phyloP scores from a whole-genome alignment of 306 rosid species.

The Trifolium fragiferum region DNA sequence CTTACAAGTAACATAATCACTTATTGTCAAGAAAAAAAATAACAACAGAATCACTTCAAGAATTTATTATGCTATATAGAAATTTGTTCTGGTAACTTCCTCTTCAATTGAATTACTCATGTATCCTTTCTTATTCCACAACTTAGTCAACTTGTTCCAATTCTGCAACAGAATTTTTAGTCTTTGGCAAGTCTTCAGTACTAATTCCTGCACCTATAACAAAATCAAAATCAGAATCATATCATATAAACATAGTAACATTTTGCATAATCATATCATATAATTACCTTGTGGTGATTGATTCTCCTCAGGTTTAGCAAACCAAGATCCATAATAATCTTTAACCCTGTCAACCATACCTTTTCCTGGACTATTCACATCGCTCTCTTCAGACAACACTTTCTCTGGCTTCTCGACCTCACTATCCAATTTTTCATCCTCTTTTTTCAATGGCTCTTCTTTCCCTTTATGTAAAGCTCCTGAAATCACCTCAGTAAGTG shows the following conservation, averaged over 20 bases:
- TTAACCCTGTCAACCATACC: constrained; percentile 52
- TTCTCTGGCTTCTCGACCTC: constrained; percentile 24
- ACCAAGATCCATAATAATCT: constrained; percentile 64
- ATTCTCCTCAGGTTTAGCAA: constrained; percentile 49
- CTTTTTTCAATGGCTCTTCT: constrained; percentile 34
- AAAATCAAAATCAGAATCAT: constrained; percentile 24
- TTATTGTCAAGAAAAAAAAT: too few relatives aligned
- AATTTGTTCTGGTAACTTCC: background rate
- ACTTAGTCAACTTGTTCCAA: constrained; percentile 2
- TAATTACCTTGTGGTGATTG: constrained; percentile 54
- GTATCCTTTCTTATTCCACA: constrained; percentile 30
- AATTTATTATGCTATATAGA: background rate
- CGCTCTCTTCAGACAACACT: constrained; percentile 24
- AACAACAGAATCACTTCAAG: background rate
- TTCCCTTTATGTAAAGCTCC: constrained; percentile 40
- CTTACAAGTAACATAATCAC: background rate
- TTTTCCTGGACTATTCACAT: constrained; percentile 40
- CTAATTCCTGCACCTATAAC: constrained; percentile 40
- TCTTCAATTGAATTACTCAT: constrained; percentile 43
- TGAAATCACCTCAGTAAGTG: constrained; percentile 59
- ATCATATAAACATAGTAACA: background rate
- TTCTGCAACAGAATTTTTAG: constrained; percentile 22
- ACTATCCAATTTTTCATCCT: constrained; percentile 39
- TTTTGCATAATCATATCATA: constrained; percentile 9
- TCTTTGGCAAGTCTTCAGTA: constrained; percentile 36